phyloP scores from a whole-genome alignment of 2,329 filamentous ascomycete species.

The Graphilbum ipis-grandicollis region DNA sequence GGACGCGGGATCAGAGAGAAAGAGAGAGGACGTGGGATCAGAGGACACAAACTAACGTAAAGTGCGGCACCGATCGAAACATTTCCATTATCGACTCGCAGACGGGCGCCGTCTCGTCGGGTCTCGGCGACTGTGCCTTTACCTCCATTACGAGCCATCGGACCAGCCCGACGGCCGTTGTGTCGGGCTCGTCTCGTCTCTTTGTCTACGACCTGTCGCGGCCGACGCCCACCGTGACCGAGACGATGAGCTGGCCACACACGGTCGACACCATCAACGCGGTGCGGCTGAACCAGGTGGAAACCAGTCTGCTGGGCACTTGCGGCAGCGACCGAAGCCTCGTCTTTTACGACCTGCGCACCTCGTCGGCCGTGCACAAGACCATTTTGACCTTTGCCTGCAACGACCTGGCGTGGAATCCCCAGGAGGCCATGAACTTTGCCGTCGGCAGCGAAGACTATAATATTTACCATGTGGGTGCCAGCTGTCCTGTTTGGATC shows the following conservation, averaged over 20 bases:
- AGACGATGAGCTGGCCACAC: slow-evolving; percentile 25
- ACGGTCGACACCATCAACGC: slow-evolving; percentile 64
- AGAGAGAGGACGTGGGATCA: too few relatives aligned
- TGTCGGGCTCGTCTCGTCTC: slow-evolving; percentile 8
- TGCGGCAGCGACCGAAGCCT: slow-evolving; percentile 72
- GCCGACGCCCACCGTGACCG: slow-evolving; percentile 5
- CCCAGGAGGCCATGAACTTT: slow-evolving; percentile 55
- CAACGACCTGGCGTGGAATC: slow-evolving; percentile 82
- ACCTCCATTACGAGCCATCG: slow-evolving; percentile 26
- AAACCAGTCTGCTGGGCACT: slow-evolving; percentile 79
- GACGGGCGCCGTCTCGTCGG: slow-evolving; percentile 64
- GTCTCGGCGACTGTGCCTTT: slow-evolving; percentile 69
- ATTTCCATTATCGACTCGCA: slow-evolving; percentile 90
- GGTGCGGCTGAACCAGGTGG: slow-evolving; percentile 80
- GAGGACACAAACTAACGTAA: too few relatives aligned
- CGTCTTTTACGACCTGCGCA: slow-evolving; percentile 83
- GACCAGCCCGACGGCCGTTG: slow-evolving; percentile 6
- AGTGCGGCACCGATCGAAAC: slow-evolving; percentile 66
- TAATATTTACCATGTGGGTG: slow-evolving; percentile 53
- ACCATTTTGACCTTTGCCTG: slow-evolving; percentile 66
- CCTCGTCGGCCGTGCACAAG: slow-evolving; percentile 65
- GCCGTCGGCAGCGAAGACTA: slow-evolving; percentile 90
- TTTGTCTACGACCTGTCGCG: slow-evolving; percentile 9
- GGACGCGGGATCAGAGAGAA: too few relatives aligned
- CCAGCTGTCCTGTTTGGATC: too few relatives aligned